Evolutionary conservation across 768 basidiomycete genomes (phyloP).

Genomic region (Daedalea quercina): DNA sequence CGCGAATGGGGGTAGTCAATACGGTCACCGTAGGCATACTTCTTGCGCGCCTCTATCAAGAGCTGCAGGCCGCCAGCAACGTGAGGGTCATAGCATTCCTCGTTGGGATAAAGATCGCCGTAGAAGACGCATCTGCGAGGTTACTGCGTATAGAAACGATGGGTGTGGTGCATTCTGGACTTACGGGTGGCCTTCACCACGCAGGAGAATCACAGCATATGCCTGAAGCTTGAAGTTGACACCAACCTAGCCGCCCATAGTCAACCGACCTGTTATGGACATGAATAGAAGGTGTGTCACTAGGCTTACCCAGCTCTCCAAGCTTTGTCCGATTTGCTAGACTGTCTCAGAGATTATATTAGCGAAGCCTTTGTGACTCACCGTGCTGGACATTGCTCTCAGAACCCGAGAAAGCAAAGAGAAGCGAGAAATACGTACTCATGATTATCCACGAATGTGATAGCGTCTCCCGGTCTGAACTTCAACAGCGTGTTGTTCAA

Average conservation of each 20-base stretch:
- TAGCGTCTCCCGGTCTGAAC: conserved; percentile 68
- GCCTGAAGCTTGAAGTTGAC: conserved; percentile 73
- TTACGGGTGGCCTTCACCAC: conserved; percentile 67
- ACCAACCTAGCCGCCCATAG: conserved; percentile 42
- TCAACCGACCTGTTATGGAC: too few species aligned
- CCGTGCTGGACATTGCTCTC: conserved; percentile 42
- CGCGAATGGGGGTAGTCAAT: conserved; percentile 51
- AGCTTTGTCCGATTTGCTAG: conserved; percentile 62
- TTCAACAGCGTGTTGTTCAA: conserved; percentile 65
- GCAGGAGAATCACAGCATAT: conserved; percentile 73
- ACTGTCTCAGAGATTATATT: background rate
- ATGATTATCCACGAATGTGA: conserved; percentile 89
- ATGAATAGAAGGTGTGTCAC: too few species aligned
- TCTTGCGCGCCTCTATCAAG: conserved; percentile 56
- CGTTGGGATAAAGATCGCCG: conserved; percentile 72
- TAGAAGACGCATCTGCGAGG: conserved; percentile 77
- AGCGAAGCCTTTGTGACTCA: conserved; percentile 22
- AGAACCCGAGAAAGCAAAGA: background rate
- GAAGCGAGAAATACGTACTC: conserved; percentile 46
- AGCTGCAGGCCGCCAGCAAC: conserved; percentile 43
- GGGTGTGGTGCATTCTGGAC: conserved; percentile 20
- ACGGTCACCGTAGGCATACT: conserved; percentile 58
- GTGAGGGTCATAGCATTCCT: conserved; percentile 53
- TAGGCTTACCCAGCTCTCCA: conserved; percentile 71
- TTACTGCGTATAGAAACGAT: background rate